Evolutionary conservation across 805 yeast species (phyloP), one percentile per base, ranked within the genome.

Genomic region (Hanseniaspora clermontiae): DNA sequence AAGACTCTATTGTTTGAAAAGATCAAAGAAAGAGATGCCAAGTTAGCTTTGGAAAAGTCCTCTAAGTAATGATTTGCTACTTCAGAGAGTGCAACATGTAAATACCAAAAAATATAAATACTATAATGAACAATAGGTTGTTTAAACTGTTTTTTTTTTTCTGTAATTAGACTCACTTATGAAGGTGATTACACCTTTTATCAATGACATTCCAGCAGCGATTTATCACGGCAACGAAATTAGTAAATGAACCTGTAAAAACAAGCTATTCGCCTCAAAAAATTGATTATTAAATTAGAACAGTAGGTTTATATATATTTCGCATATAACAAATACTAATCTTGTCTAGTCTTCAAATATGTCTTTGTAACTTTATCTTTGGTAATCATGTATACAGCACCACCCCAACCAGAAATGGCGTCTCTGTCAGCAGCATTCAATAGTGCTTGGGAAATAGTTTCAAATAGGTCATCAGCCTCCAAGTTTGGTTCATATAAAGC

Each of bases 371-470:
- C 95, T 70, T 87, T 86, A 68, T 91, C 97, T 72, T 89, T 89
- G 49, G 95, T 87, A 53, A 93, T 80, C 56, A 93, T 74, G 71
- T 91, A 91, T 27, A 93, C 97, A 17, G 87, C 85, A 9, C 95
- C 96, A 65, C 98, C 98, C 96, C 97, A 93, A 62, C 99, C 99
- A 34, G 95, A 83, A 58, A 93, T 76, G 6, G 97, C 95, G 71
- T 93, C 98, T 76, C 98, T 85, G 71, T 93, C 98, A 39, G 86
- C 95, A 19, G 96, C 97, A 68, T 86, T 88, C 74, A 93, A 74
- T 59, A 93, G 74, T 0, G 97, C 91, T 72, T 93, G 98, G 63
- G 95, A 82, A 62, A 89, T 85, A 43, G 97, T 91, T 71, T 93
- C 97, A 67, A 93, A 93, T 63, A 93, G 75, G 70, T 93, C 96